A percentile compares a stretch with the other conserved stretches of the same genome.
phyloP scores from a whole-genome alignment of 306 rosid species.

The Gillenia trifoliata region DNA sequence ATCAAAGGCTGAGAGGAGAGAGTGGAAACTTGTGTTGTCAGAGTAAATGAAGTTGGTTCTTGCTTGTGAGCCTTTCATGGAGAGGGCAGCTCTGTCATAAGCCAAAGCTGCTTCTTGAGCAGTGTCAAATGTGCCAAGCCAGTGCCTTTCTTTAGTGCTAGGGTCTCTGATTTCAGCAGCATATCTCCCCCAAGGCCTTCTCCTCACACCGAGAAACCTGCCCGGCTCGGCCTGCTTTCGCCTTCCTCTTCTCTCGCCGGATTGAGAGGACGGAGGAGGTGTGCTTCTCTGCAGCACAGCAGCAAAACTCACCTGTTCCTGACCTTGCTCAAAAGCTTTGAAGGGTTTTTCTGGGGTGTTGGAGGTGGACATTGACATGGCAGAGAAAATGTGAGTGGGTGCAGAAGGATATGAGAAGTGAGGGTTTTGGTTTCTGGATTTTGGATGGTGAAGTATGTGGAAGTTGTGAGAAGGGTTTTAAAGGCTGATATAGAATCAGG shows the following conservation, averaged over 20 bases:
- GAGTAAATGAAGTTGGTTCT: conserved; percentile 91
- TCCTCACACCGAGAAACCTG: conserved; percentile 84
- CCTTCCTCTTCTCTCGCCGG: conserved; percentile 76
- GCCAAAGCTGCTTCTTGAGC: conserved; percentile 99
- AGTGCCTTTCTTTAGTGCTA: conserved; percentile 90
- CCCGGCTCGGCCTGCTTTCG: conserved; percentile 91
- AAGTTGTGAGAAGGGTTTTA: conserved; percentile 42
- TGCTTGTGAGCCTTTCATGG: conserved; percentile 96
- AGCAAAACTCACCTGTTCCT: conserved; percentile 53
- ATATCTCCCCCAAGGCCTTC: conserved; percentile 97
- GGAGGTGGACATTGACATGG: conserved; percentile 66
- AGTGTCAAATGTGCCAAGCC: conserved; percentile 99
- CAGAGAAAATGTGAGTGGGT: background rate
- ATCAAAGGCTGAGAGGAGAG: conserved; percentile 59
- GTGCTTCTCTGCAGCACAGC: conserved; percentile 63
- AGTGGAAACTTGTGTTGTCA: conserved; percentile 57
- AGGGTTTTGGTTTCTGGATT: conserved; percentile 24
- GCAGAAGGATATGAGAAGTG: conserved; percentile 9
- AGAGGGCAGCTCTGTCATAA: conserved; percentile 97
- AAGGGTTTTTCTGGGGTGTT: conserved; percentile 53
- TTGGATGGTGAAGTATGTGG: conserved; percentile 11
- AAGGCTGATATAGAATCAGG: conserved; percentile 45
- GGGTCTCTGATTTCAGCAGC: conserved; percentile 99
- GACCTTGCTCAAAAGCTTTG: conserved; percentile 35
- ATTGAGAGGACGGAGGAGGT: conserved; percentile 35